Base-by-base conservation (phyloP, 1,284 basidiomycete species). In the Sphaerobolus stellatus region DNA sequence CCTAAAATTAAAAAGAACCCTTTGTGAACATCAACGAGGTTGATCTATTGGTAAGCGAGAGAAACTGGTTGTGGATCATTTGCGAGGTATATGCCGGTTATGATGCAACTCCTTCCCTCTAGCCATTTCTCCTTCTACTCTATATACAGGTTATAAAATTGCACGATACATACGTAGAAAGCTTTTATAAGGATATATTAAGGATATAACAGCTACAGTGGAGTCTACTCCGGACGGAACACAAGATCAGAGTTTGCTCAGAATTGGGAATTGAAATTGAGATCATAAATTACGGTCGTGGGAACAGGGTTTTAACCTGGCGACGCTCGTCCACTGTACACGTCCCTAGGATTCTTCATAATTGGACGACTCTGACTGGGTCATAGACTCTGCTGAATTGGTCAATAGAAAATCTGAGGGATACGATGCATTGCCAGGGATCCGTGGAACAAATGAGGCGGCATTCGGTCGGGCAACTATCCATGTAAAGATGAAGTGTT, bases 391-490 rank as follows among this genome's bases (percentile, higher is more conserved):
- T 64, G 0, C 82, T 82, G 0, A 67, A 60, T 0, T 68, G 64
- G 56, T 85, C 78, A 0, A 74, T 78, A 49, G 69, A 74, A 51
- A 80, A 77, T 5, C 80, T 79, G 0, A 90, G 68, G 1, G 76
- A 81, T 0, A 90, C 78, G 0, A 67, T 60, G 58, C 89, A 91
- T 46, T 71, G 69, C 89, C 89, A 91, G 0, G n/a, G n/a, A 27
- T 31, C 0, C 89, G 73, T 11, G 5, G 52, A 48, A 16, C 36
- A 31, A 28, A 48, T 22, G 3, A 54, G 27, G 2, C 81, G 77
- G 58, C 84, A 86, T 59, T 90, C 87, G 0, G 83, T 88, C 0
- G 88, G 86, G 56, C 85, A 88, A n/a, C 87, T 89, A 56, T 5
- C n/a, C n/a, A n/a, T n/a, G n/a, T n/a, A n/a, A n/a, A n/a, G n/a